These are phyloP conservation scores for Bauhinia variegata DNA, from an alignment of 306 rosid species.

Conservation along the genomic window DNA sequence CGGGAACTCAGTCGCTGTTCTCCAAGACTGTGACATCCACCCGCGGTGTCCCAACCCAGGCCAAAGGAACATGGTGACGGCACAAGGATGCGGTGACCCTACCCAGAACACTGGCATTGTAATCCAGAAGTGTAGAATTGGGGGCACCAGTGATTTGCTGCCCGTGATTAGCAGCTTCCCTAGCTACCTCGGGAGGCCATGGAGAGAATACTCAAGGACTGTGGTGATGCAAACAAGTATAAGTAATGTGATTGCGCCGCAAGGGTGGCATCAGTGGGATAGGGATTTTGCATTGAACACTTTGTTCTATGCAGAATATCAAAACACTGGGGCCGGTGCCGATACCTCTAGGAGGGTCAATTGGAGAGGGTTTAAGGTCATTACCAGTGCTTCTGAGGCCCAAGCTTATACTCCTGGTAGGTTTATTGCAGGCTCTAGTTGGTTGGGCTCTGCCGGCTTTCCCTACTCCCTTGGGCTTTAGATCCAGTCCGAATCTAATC, in stretches of 20 bases:
- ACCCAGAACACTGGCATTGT: constrained; percentile 94
- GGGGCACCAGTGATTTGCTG: constrained; percentile 66
- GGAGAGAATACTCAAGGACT: constrained; percentile 88
- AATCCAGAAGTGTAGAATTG: constrained; percentile 75
- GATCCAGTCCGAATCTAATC: not conserved
- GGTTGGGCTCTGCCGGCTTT: constrained; percentile 72
- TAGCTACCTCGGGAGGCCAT: constrained; percentile 80
- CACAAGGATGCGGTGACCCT: constrained; percentile 84
- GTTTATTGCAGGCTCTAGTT: constrained; percentile 67
- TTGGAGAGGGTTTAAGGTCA: constrained; percentile 75
- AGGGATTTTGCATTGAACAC: constrained; percentile 79
- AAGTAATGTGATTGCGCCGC: constrained; percentile 63
- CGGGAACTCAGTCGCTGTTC: constrained; percentile 73
- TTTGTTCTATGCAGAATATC: constrained; percentile 67
- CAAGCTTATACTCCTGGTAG: constrained; percentile 52
- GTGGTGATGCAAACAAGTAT: constrained; percentile 66
- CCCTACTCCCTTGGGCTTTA: constrained; percentile 79
- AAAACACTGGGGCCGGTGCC: constrained; percentile 76
- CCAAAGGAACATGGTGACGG: constrained; percentile 88
- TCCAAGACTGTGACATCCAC: constrained; percentile 81
- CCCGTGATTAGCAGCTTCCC: constrained; percentile 49
- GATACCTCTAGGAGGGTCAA: constrained; percentile 61
- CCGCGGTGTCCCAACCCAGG: constrained; percentile 76
- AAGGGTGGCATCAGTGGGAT: constrained; percentile 78
- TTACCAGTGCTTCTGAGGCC: constrained; percentile 68